phyloP scores from a whole-genome alignment of 805 yeast genomes.

The Ogataea neopini region DNA sequence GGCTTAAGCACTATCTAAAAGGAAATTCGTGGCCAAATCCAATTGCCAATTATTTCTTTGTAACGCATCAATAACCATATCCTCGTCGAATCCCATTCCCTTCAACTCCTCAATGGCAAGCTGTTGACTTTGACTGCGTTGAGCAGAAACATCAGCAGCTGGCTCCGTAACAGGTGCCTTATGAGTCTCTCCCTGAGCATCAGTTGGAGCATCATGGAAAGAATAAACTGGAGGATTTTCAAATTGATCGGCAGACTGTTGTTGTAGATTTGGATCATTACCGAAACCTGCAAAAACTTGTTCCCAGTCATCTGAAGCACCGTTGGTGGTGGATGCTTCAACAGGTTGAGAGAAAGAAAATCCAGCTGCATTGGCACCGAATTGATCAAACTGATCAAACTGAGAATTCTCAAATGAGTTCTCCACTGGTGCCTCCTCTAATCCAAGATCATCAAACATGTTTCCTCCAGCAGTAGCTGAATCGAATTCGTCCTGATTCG shows the following conservation, averaged over 20 bases:
- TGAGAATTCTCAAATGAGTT: slow-evolving; percentile 32
- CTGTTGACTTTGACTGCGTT: slow-evolving; percentile 31
- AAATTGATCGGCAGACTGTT: slow-evolving; percentile 18
- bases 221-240: slow-evolving; percentile 23
- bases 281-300: slow-evolving; percentile 90
- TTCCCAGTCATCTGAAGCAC: slow-evolving; percentile 83
- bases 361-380: slow-evolving; percentile 29
- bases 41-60: slow-evolving; percentile 70
- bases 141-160: slow-evolving; percentile 1
- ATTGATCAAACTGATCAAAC: slow-evolving; percentile 38
- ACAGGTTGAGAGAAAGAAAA: slow-evolving; percentile 27
- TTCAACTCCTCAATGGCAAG: slow-evolving; percentile 73
- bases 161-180: not conserved
- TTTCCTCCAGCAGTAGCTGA: slow-evolving; percentile 13
- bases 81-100: slow-evolving; percentile 84
- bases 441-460: slow-evolving; percentile 38
- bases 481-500: slow-evolving; percentile 25
- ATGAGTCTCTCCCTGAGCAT: not conserved
- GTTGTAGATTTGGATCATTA: slow-evolving; percentile 40
- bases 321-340: slow-evolving; percentile 16
- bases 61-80: slow-evolving; percentile 68
- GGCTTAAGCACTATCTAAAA: slow-evolving; percentile 72
- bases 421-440: slow-evolving; percentile 36
- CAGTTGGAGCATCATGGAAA: slow-evolving; percentile 13
- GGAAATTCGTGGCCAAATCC: slow-evolving; percentile 82